These are phyloP conservation scores for Spongospora subterranea DNA, from an alignment of 208 protist species.

Conservation along the genomic window DNA sequence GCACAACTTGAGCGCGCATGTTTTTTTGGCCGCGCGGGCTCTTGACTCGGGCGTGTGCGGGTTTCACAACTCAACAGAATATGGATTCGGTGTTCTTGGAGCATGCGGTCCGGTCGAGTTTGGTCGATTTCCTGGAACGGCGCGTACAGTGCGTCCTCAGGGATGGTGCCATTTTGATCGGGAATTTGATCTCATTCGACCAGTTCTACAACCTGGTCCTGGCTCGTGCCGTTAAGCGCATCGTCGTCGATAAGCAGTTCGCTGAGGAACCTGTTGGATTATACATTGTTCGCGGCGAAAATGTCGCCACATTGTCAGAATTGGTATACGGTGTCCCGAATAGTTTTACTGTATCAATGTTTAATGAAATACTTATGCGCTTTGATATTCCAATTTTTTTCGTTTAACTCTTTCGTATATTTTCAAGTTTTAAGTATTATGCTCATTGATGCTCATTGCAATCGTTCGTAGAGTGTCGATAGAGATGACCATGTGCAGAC, in stretches of 20 bases:
- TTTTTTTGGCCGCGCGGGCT: too few relatives aligned
- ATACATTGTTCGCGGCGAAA: slow-evolving; percentile 28
- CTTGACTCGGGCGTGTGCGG: too few relatives aligned
- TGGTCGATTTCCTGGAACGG: slow-evolving; percentile 47
- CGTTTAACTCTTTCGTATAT: too few relatives aligned
- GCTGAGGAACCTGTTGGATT: slow-evolving; percentile 15
- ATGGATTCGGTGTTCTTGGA: slow-evolving; percentile 42
- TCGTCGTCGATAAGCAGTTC: slow-evolving; percentile 53
- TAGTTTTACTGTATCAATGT: too few relatives aligned
- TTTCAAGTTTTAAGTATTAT: neutral
- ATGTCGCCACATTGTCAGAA: slow-evolving; percentile 34
- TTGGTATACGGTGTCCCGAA: too few relatives aligned
- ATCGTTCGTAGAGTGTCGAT: neutral
- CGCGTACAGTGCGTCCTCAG: slow-evolving; percentile 6
- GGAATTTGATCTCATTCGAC: slow-evolving; percentile 36
- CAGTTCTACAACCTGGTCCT: slow-evolving; percentile 58
- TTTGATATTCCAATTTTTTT: too few relatives aligned
- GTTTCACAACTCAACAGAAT: neutral
- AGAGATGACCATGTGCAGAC: neutral
- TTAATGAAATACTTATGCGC: too few relatives aligned
- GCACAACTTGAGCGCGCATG: too few relatives aligned
- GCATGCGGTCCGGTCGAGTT: slow-evolving; percentile 13
- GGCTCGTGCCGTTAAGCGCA: slow-evolving; percentile 32
- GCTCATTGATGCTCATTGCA: neutral
- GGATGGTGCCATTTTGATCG: neutral